Conservation (phyloP, 2,329 filamentous ascomycete species). For the Dissoconium aciculare region DNA sequence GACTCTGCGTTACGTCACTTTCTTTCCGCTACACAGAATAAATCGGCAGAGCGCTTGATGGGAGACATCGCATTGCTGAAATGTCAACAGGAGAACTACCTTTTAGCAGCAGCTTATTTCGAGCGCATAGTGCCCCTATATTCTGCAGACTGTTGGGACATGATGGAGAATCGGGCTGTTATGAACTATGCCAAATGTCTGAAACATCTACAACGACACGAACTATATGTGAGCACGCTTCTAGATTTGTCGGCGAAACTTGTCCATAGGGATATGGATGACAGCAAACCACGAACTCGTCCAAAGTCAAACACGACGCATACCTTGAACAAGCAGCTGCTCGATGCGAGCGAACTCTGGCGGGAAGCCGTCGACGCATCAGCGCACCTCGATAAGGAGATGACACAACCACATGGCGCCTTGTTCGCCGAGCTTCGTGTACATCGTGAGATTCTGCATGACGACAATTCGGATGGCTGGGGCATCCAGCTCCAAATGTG, state of each 20-base stretch:
- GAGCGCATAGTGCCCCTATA: conserved; percentile 65
- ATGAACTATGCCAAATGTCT: conserved; percentile 76
- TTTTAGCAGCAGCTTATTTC: conserved; percentile 61
- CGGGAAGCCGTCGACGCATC: conserved; percentile 35
- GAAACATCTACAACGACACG: conserved; percentile 56
- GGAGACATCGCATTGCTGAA: conserved; percentile 78
- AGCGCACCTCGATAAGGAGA: conserved; percentile 40
- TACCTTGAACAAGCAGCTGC: conserved; percentile 25
- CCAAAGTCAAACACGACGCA: not conserved
- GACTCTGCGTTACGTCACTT: conserved; percentile 73
- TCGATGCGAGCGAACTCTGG: conserved; percentile 26
- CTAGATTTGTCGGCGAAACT: conserved; percentile 60
- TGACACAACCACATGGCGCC: conserved; percentile 51
- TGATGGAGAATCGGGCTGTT: conserved; percentile 69
- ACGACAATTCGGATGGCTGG: conserved; percentile 59
- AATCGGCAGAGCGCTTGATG: conserved; percentile 62
- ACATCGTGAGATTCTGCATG: conserved; percentile 55
- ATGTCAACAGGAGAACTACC: conserved; percentile 53
- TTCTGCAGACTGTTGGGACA: conserved; percentile 60
- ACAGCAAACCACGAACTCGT: conserved; percentile 1
- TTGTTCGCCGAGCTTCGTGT: no score
- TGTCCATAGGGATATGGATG: conserved; percentile 30
- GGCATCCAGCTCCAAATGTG: conserved; percentile 51
- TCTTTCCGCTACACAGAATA: conserved; percentile 59
- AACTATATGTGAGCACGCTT: conserved; percentile 64